Conservation (phyloP, 805 yeast genomes). For the Cyberlindnera xylosilytica region DNA sequence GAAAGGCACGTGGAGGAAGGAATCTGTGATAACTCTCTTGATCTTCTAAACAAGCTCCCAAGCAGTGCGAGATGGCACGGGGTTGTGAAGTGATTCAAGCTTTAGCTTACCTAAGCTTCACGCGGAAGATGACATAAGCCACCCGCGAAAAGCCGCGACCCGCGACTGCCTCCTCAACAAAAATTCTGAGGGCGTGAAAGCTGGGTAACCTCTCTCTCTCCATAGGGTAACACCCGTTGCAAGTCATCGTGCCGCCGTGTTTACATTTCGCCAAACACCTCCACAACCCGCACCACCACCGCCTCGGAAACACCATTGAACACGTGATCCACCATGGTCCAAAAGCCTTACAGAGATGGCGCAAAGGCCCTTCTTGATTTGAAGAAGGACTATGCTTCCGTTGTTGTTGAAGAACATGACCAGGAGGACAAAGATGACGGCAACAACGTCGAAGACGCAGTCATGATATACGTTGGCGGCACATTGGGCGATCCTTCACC, state of each 20-base stretch:
- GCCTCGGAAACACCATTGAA: too few species aligned
- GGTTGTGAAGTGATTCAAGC: too few species aligned
- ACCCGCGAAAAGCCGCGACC: too few species aligned
- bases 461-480: conserved; percentile 68
- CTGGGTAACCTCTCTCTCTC: too few species aligned
- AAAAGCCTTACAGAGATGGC: conserved; percentile 25
- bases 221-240: conserved; percentile 10
- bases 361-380: conserved; percentile 25
- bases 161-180: too few species aligned
- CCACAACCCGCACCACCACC: background rate
- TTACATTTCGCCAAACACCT: background rate
- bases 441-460: conserved; percentile 74
- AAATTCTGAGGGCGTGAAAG: too few species aligned
- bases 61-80: too few species aligned
- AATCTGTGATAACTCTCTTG: too few species aligned
- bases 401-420: conserved; percentile 3
- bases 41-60: too few species aligned
- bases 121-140: too few species aligned
- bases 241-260: conserved; percentile 1
- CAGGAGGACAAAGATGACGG: conserved; percentile 25
- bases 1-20: too few species aligned
- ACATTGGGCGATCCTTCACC: conserved; percentile 35
- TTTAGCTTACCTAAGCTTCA: too few species aligned
- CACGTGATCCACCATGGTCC: conserved; percentile 3
- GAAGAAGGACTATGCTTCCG: conserved; percentile 16